Base-by-base conservation (phyloP, 352 stramenopile species). In the Labyrinthula sp. region DNA sequence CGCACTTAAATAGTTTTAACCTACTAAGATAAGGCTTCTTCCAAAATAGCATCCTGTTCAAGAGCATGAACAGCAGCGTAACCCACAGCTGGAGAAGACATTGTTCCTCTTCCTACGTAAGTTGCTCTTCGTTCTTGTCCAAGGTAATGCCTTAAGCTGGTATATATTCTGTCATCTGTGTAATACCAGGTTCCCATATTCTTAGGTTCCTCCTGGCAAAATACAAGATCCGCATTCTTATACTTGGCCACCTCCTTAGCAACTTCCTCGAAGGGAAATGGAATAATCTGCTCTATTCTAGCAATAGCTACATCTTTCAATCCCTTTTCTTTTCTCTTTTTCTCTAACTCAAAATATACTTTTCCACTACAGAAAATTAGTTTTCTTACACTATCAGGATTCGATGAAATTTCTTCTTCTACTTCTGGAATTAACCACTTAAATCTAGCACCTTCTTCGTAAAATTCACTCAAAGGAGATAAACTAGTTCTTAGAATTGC, bases 161-260 rank as follows among this genome's bases (percentile, higher is more conserved):
- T 95, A 69, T 92, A 84, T 47, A 95, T 87, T 55, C 84, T 75
- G 38, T 83, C 80, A 23, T 64, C 61, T 22, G 3, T 89, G 68
- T 47, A 89, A 94, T 7, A 64, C 64, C 85, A 99, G 20, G 78
- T 71, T 14, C 90, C 90, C 84, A 95, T 95, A 60, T 99, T 97
- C 63, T 93, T 93, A 15, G 77, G 83, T 56, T 94, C 89, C 61
- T 99, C 89, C 61, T 98, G 90, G 9, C 81, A 72, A 79, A 81
- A 99, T 18, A 95, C 67, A 23, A 99, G 64, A 47, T 89, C 61
- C 8, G 88, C 89, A 48, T 96, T 95, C 5, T 70, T 61, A 60
- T 96, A 98, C 33, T 69, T 66, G 20, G 64, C 61, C 9, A 76
- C 70, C 43, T 71, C 77, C n/a, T 76, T 59, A 8, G 84, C 87